Conservation (phyloP, 139 green algal genomes). For the Nannochloris sp. region DNA sequence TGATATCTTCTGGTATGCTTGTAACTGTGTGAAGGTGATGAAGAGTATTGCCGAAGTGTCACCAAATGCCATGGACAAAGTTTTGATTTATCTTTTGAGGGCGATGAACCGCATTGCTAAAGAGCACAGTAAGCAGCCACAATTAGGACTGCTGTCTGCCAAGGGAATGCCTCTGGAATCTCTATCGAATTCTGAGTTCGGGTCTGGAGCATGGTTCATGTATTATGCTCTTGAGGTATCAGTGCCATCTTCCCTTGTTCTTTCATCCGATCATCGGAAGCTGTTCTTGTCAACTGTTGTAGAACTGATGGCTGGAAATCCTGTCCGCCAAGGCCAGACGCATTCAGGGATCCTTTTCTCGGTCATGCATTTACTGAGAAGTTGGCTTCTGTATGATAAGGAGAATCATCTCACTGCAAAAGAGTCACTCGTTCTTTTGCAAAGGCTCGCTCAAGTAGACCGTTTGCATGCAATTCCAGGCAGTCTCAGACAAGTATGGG, state of each 20-base stretch:
- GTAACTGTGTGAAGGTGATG: constrained; percentile 24
- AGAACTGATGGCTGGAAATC: constrained; percentile 49
- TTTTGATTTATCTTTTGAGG: constrained; percentile 53
- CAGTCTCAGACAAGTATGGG: constrained; percentile 37
- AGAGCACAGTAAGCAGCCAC: constrained; percentile 39
- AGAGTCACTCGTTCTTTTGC: constrained; percentile 76
- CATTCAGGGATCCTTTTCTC: constrained; percentile 57
- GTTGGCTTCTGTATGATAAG: constrained; percentile 30
- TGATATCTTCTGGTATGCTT: constrained; percentile 8
- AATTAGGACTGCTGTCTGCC: constrained; percentile 13
- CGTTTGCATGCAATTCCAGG: constrained; percentile 28
- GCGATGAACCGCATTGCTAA: constrained; percentile 44
- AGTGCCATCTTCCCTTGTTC: constrained; percentile 36
- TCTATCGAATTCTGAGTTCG: constrained; percentile 47
- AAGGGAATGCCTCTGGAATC: constrained; percentile 10
- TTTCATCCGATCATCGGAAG: constrained; percentile 64
- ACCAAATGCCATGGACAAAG: constrained; percentile 26
- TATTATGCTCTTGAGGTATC: constrained; percentile 20
- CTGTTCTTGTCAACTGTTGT: constrained; percentile 71
- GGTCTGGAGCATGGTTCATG: constrained; percentile 59
- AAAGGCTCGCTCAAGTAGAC: constrained; percentile 58
- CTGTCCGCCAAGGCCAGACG: constrained; percentile 30
- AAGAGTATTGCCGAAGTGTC: constrained; percentile 13
- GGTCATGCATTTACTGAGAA: constrained; percentile 32
- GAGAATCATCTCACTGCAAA: constrained; percentile 48